Evolutionary conservation across 306 rosid species (phyloP), one percentile per base, ranked within the genome.

Genomic region (Parietaria judaica): DNA sequence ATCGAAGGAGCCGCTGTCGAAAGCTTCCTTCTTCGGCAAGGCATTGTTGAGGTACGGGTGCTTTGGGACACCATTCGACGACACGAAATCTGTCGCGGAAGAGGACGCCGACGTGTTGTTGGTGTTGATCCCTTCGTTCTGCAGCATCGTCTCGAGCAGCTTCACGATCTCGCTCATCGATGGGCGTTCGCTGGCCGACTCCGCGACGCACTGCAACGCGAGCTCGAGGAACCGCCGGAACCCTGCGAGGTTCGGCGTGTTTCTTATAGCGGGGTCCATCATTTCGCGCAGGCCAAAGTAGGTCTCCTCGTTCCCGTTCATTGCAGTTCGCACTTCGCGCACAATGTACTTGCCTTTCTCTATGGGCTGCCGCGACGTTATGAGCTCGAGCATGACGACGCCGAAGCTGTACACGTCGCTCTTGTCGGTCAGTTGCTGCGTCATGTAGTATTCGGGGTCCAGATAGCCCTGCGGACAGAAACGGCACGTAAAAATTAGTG

Each of bases 401-500:
- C 99, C 99, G 37, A 82, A 92, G 57, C 99, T 88, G 68, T 92
- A 92, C 43, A 88, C 95, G 31, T 92, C 99, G 41, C 96, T 88
- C 73, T 88, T 92, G 58, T 86, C 96, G 0, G 95, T 86, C 38
- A 92, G 68, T 51, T 92, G 96, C 56, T 92, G 95, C 16, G 95
- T 92, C 95, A 86, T 78, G 82, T 92, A 92, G 60, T 92, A 92
- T 75, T 92, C 94, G 3, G 96, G 99, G 76, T 92, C 99, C 37
- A 92, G 58, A 71, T 92, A 92, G 9, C 99, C 99, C 98, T 92
- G 81, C 73, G 76, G 16, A 47, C 31, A 11, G 8, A 14, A 44
- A 35, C 6, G 7, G 14, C 35, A 51, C 11, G 63, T 54, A 7
- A 49, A 9, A 10, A 10, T 49, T 2, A 13, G 50, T 46, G 50